phyloP scores from a whole-genome alignment of 768 basidiomycete species.

The Crucibulum laeve region DNA sequence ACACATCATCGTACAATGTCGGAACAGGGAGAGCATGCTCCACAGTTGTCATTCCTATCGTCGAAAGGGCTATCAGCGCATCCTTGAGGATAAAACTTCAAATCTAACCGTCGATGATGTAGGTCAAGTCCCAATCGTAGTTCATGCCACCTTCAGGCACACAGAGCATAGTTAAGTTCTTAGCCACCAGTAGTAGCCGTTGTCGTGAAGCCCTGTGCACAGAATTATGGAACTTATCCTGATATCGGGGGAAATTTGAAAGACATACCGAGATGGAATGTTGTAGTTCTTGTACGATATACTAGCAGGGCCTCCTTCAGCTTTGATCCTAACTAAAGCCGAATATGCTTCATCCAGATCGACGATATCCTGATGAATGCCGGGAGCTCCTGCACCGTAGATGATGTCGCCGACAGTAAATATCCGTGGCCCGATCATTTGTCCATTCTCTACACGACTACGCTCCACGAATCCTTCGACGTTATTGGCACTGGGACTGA shows the following conservation, averaged over 20 bases:
- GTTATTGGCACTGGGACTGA: conserved; percentile 61
- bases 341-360: conserved; percentile 59
- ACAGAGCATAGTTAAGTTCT: conserved; percentile 62
- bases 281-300: conserved; percentile 82
- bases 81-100: not conserved
- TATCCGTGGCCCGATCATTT: conserved; percentile 66
- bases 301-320: conserved; percentile 63
- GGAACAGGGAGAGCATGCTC: conserved; percentile 70
- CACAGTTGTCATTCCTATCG: conserved; percentile 68
- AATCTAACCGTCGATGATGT: conserved; percentile 68
- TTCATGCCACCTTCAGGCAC: conserved; percentile 81
- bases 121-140: conserved; percentile 74
- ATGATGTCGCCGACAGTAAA: conserved; percentile 67
- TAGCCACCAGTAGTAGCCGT: conserved; percentile 55
- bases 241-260: not conserved
- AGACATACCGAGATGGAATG: conserved; percentile 54
- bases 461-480: conserved; percentile 64
- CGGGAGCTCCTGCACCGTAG: conserved; percentile 45
- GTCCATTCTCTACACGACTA: conserved; percentile 63
- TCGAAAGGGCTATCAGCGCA: not conserved
- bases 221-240: not conserved
- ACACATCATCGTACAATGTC: conserved; percentile 60
- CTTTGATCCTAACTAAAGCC: conserved; percentile 64
- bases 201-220: conserved; percentile 59
- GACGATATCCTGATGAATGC: conserved; percentile 58